Percentiles rank a stretch among this genome's conserved stretches.
phyloP scores from a whole-genome alignment of 2,329 filamentous ascomycete species.

The Aquanectria penicillioides region DNA sequence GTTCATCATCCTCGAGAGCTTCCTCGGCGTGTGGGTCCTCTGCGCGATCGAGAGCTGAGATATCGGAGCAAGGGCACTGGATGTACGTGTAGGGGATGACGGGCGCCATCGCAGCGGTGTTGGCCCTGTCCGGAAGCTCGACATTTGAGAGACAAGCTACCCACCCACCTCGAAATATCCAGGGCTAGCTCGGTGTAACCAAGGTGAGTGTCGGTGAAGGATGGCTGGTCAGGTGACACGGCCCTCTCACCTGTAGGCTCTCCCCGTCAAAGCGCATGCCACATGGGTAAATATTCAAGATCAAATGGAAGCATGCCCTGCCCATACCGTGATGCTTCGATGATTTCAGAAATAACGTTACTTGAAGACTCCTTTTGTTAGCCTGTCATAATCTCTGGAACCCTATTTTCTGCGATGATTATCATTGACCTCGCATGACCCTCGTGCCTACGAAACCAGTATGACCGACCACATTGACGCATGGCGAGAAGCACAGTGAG shows the following conservation, averaged over 20 bases:
- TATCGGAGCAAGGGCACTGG: constrained; percentile 71
- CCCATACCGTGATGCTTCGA: too few relatives aligned
- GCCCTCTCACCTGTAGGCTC: background rate
- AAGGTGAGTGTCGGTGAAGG: constrained; percentile 22
- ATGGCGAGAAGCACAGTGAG: background rate
- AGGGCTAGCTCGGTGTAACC: constrained; percentile 20
- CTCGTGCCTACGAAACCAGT: too few relatives aligned
- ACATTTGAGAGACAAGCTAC: constrained; percentile 30
- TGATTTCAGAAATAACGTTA: too few relatives aligned
- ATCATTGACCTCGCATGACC: too few relatives aligned
- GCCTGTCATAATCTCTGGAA: too few relatives aligned
- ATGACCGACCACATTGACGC: too few relatives aligned
- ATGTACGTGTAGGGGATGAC: constrained; percentile 73
- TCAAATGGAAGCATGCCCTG: too few relatives aligned
- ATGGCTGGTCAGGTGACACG: constrained; percentile 29
- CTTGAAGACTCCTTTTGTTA: too few relatives aligned
- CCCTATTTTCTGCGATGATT: too few relatives aligned
- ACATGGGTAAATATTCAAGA: too few relatives aligned
- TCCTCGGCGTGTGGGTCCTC: constrained; percentile 43
- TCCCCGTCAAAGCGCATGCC: too few relatives aligned
- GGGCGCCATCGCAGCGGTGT: constrained; percentile 54
- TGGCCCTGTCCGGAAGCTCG: constrained; percentile 28
- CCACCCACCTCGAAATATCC: constrained; percentile 25
- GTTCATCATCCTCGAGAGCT: constrained; percentile 74
- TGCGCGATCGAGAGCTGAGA: constrained; percentile 47